Evolutionary conservation across 371 early-diverging fungal genomes (phyloP).

Genomic region (Nematocida sp.): DNA sequence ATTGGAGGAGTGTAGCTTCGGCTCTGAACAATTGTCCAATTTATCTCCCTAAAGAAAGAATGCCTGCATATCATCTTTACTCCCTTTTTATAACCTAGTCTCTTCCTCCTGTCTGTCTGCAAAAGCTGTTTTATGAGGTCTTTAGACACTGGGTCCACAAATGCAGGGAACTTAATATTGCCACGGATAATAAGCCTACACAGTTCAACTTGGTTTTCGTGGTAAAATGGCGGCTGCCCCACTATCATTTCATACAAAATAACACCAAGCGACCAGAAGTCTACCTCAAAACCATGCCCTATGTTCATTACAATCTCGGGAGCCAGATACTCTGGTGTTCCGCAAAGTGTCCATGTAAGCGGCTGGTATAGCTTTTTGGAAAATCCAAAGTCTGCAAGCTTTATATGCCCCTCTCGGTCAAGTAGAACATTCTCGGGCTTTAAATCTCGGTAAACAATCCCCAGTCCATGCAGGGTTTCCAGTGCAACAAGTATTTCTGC

Average conservation of each 20-base stretch:
- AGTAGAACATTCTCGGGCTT: constrained; percentile 93
- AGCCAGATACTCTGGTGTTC: constrained; percentile 94
- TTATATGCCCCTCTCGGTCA: constrained; percentile 85
- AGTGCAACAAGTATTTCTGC: constrained; percentile 94
- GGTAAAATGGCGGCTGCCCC: constrained; percentile 81
- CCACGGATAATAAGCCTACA: constrained; percentile 64
- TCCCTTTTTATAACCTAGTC: constrained; percentile 76
- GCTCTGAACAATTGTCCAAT: constrained; percentile 79
- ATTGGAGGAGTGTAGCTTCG: constrained; percentile 76
- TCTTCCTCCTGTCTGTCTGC: constrained; percentile 74
- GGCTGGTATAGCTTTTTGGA: constrained; percentile 82
- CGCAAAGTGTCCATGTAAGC: constrained; percentile 74
- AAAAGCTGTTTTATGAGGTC: constrained; percentile 71
- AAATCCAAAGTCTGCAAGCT: constrained; percentile 97
- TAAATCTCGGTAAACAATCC: constrained; percentile 91
- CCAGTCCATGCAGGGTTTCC: constrained; percentile 88
- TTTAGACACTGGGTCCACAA: constrained; percentile 77
- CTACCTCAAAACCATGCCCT: constrained; percentile 89
- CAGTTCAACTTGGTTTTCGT: constrained; percentile 59
- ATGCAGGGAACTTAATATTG: constrained; percentile 73
- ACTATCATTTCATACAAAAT: constrained; percentile 91
- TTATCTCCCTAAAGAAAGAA: constrained; percentile 80
- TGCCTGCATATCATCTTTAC: constrained; percentile 77
- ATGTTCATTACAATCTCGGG: constrained; percentile 91
- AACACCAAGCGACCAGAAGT: constrained; percentile 91